Percentiles rank a stretch among this genome's conserved stretches.
Evolutionary conservation across 768 basidiomycete genomes (phyloP).

Genomic region (Pleurotus eryngii): DNA sequence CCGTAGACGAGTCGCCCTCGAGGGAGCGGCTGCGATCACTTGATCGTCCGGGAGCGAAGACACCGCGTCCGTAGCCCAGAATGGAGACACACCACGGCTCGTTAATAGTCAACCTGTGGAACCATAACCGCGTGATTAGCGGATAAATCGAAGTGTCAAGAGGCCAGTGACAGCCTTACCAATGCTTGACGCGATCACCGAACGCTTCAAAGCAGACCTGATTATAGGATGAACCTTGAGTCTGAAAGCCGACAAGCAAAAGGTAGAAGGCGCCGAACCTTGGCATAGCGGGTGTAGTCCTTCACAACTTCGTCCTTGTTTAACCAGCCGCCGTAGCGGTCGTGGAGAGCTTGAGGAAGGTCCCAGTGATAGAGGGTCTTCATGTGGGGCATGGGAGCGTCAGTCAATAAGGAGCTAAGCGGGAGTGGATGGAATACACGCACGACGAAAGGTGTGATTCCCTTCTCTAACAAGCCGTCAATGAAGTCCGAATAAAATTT

Average conservation of each 20-base stretch:
- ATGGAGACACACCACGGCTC: constrained; percentile 74
- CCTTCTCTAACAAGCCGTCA: constrained; percentile 58
- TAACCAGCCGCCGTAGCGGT: constrained; percentile 74
- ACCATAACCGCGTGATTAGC: constrained; percentile 15
- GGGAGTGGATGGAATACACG: constrained; percentile 18
- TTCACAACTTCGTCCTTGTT: constrained; percentile 67
- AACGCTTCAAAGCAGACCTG: constrained; percentile 73
- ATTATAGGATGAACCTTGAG: constrained; percentile 4
- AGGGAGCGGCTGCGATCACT: constrained; percentile 58
- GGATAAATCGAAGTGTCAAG: constrained; percentile 14
- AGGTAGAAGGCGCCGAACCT: constrained; percentile 27
- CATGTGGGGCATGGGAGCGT: constrained; percentile 1
- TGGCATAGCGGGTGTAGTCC: constrained; percentile 62
- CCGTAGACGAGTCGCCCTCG: constrained; percentile 61
- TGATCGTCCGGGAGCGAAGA: constrained; percentile 69
- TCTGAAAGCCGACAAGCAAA: not conserved
- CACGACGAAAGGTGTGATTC: constrained; percentile 67
- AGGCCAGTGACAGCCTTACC: constrained; percentile 33
- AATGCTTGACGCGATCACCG: constrained; percentile 74
- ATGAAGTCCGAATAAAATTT: constrained; percentile 69
- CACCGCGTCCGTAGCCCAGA: constrained; percentile 67
- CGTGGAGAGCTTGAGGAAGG: constrained; percentile 69
- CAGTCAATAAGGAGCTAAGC: not conserved
- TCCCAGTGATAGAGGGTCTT: constrained; percentile 81
- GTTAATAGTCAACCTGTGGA: constrained; percentile 64